A percentile compares a stretch with the other conserved stretches of the same genome.
phyloP scores from a whole-genome alignment of 1,284 basidiomycete genomes.

The Trichosporon sp. region DNA sequence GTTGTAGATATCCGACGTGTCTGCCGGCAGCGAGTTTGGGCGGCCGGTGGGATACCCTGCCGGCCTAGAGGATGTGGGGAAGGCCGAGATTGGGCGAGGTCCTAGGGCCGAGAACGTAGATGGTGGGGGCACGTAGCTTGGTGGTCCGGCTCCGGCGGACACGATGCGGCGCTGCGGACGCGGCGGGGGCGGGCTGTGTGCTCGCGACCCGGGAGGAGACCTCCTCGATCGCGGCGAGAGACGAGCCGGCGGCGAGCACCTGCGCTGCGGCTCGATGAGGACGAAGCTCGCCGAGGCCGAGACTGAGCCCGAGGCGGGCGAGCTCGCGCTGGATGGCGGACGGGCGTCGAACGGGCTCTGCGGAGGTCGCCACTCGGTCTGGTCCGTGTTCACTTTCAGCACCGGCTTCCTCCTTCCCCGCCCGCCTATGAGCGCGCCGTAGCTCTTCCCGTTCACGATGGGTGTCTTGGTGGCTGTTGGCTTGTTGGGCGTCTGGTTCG shows the following conservation, averaged over 20 bases:
- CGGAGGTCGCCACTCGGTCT: not conserved
- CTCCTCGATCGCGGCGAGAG: not conserved
- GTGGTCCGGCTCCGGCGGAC: not conserved
- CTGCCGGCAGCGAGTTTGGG: not conserved
- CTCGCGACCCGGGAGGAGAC: not conserved
- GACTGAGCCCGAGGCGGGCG: too few species aligned
- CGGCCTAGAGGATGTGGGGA: not conserved
- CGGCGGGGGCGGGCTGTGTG: not conserved
- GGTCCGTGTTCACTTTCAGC: not conserved
- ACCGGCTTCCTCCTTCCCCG: not conserved
- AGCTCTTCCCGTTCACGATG: not conserved
- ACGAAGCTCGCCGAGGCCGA: not conserved
- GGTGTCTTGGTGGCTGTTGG: not conserved
- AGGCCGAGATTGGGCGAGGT: not conserved
- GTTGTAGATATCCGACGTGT: conserved; percentile 2
- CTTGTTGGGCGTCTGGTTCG: not conserved
- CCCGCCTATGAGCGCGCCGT: not conserved
- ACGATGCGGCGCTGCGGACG: not conserved
- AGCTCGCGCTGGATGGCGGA: not conserved
- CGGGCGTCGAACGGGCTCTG: not conserved
- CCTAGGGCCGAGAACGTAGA: not conserved
- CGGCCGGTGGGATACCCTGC: not conserved
- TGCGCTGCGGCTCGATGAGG: not conserved
- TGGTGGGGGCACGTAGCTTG: not conserved
- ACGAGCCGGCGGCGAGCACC: not conserved